Conservation (phyloP, 441 rosid genomes). For the Gossypium trilobum region DNA sequence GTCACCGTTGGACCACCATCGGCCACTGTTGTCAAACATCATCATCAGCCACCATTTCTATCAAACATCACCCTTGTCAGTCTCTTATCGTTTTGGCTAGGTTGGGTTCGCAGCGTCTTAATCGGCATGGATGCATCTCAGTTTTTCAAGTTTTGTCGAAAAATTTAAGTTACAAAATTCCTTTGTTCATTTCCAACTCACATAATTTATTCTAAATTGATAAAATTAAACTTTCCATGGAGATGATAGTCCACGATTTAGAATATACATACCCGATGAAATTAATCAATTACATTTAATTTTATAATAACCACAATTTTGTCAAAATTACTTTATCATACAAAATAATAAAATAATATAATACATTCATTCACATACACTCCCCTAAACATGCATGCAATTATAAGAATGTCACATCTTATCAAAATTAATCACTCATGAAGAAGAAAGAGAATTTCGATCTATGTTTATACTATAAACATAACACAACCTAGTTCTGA, state of each 20-base stretch:
- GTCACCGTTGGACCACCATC: too few species aligned
- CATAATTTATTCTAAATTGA: too few species aligned
- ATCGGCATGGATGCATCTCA: background rate
- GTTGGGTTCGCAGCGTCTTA: too few species aligned
- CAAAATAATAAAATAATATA: background rate
- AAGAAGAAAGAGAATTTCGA: background rate
- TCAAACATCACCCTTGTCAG: too few species aligned
- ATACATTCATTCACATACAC: background rate
- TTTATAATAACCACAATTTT: background rate
- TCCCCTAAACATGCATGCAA: background rate
- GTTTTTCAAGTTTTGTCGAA: background rate
- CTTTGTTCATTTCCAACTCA: background rate
- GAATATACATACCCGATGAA: too few species aligned
- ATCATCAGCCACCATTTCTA: too few species aligned
- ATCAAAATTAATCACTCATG: background rate
- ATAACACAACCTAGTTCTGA: background rate
- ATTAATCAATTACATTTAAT: too few species aligned
- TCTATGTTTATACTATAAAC: background rate
- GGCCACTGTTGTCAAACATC: too few species aligned
- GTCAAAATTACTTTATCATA: background rate
- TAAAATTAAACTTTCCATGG: too few species aligned
- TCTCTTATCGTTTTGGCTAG: too few species aligned
- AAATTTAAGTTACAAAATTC: background rate
- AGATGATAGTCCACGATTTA: background rate
- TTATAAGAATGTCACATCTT: background rate